Base-by-base conservation (phyloP, 176 grass and related monocot genomes). In the Ensete glaucum region DNA sequence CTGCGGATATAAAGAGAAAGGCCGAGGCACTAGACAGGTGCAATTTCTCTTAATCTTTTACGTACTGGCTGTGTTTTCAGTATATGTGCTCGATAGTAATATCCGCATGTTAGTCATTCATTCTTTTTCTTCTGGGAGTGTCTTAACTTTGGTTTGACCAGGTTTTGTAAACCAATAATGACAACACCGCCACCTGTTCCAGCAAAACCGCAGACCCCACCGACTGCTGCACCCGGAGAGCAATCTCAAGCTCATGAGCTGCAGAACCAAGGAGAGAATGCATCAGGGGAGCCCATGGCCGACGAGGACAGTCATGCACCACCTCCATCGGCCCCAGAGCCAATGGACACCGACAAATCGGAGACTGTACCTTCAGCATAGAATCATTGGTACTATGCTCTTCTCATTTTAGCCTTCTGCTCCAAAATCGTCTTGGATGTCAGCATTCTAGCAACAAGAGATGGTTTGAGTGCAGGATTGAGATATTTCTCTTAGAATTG, bases 151-250 rank as follows among this genome's bases (percentile, higher is more conserved):
- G 54, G 66, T 20, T 64, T 84, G 24, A 56, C 48, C 81, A 96
- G 94, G 84, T 87, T 91, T 64, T 93, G 94, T 80, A 97, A 85
- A 66, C 94, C 90, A 1, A 97, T 97, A 51, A 93, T 97, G 94
- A 93, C 84, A 6, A 97, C 82, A 50, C 93, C 93, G 14, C 68
- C 4, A 43, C 34, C 34, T 43, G 34, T 80, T 16, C 88, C 77
- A 12, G 78, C 80, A 22, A 97, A 93, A 57, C 80, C 77, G 1
- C 88, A 86, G 71, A 87, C 90, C 1, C 87, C 85, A 5, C 89
- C 85, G 25, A 52, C 82, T 0, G 77, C 84, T 58, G 50, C 68
- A 66, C 81, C 78, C 25, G 59, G 81, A 3, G 63, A 73, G 20
- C 82, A 86, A 71, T 63, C 73, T 74, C 79, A 82, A 53, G 62